Evolutionary conservation across 2,329 filamentous ascomycete genomes (phyloP).

Genomic region (Hirsutella minnesotensis): DNA sequence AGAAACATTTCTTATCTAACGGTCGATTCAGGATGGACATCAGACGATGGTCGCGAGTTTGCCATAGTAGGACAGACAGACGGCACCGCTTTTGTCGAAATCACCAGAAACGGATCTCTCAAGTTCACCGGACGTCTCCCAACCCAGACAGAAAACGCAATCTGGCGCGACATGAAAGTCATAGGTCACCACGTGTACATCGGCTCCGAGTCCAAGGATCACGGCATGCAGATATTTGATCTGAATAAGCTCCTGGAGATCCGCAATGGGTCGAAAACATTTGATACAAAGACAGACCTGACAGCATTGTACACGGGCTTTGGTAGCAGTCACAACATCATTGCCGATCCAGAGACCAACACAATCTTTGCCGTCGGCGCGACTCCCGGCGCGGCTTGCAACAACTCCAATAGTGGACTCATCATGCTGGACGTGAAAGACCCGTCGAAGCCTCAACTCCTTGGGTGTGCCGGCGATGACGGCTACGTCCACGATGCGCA

Average conservation of each 20-base stretch:
- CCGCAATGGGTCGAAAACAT: constrained; percentile 22
- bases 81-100: constrained; percentile 37
- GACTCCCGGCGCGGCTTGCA: constrained; percentile 16
- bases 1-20: too few species aligned
- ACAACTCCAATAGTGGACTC: constrained; percentile 33
- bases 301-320: constrained; percentile 21
- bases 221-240: constrained; percentile 53
- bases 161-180: constrained; percentile 30
- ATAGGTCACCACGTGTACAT: constrained; percentile 25
- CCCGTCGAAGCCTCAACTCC: constrained; percentile 32
- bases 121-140: constrained; percentile 35
- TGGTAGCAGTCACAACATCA: constrained; percentile 41
- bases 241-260: constrained; percentile 38
- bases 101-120: constrained; percentile 30
- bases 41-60: constrained; percentile 34
- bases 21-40: constrained; percentile 32
- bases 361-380: constrained; percentile 31
- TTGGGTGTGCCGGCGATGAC: constrained; percentile 35
- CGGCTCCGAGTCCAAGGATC: constrained; percentile 31
- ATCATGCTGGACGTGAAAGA: constrained; percentile 39
- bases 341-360: constrained; percentile 32
- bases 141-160: constrained; percentile 22
- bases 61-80: constrained; percentile 34
- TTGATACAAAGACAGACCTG: constrained; percentile 20
- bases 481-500: constrained; percentile 42